phyloP scores from a whole-genome alignment of 805 yeast genomes.

The Candida gorgasii region DNA sequence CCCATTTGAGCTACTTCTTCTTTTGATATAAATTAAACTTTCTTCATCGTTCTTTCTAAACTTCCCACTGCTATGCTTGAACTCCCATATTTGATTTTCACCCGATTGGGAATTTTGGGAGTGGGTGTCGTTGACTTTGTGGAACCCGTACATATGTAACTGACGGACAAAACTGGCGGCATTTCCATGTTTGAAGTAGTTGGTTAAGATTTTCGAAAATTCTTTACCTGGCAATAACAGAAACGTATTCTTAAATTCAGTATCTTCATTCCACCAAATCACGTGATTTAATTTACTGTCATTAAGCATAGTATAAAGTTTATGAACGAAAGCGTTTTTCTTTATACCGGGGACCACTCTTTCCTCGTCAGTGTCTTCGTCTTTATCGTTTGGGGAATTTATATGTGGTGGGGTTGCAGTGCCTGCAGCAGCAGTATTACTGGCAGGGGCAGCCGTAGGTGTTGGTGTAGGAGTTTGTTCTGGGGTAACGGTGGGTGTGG shows the following conservation, averaged over 20 bases:
- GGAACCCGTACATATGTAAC: slow-evolving; percentile 95
- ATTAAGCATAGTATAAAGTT: slow-evolving; percentile 40
- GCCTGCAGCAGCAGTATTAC: too few relatives aligned
- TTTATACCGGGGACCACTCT: slow-evolving; percentile 26
- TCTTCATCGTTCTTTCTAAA: slow-evolving; percentile 50
- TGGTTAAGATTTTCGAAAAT: slow-evolving; percentile 60
- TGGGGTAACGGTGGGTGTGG: too few relatives aligned
- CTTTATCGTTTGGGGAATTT: background rate
- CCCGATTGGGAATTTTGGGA: slow-evolving; percentile 20
- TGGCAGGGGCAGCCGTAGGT: too few relatives aligned
- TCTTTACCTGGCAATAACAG: slow-evolving; percentile 65
- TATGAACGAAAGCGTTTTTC: slow-evolving; percentile 61
- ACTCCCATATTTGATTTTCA: slow-evolving; percentile 48
- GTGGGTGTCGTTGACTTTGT: slow-evolving; percentile 59
- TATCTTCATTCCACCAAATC: slow-evolving; percentile 47
- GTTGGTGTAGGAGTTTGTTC: too few relatives aligned
- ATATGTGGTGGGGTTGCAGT: background rate
- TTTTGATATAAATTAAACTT: slow-evolving; percentile 45
- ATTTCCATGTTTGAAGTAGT: slow-evolving; percentile 90
- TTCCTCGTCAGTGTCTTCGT: slow-evolving; percentile 4
- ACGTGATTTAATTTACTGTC: slow-evolving; percentile 35
- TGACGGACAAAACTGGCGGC: slow-evolving; percentile 92
- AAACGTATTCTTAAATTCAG: slow-evolving; percentile 52
- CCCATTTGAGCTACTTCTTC: slow-evolving; percentile 45
- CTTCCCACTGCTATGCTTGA: slow-evolving; percentile 52